phyloP scores from a whole-genome alignment of 2,329 filamentous ascomycete genomes.

The Pseudogymnoascus sp. region DNA sequence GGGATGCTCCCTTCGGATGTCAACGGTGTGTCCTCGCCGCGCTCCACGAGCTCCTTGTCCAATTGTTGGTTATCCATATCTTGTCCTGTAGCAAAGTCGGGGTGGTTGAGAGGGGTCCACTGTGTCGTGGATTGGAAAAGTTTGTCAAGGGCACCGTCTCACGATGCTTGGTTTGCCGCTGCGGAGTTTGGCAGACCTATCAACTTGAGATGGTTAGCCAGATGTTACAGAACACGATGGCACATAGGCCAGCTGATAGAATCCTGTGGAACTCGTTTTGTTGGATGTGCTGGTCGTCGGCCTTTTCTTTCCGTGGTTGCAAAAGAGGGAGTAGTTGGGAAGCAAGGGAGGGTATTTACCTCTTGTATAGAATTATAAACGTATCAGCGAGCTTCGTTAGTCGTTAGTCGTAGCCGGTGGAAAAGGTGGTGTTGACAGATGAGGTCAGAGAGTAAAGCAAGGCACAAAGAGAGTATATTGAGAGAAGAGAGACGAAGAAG shows the following conservation, averaged over 20 bases:
- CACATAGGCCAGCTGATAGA: neutral
- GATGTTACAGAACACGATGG: conserved; percentile 6
- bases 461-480: conserved; percentile 3
- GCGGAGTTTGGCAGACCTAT: conserved; percentile 1
- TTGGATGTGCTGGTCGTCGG: neutral
- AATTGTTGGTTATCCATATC: conserved; percentile 7
- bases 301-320: neutral
- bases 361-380: neutral
- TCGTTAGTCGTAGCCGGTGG: neutral
- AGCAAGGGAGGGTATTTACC: neutral
- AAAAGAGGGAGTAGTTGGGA: neutral
- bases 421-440: neutral
- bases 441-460: neutral
- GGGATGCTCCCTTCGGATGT: conserved; percentile 15
- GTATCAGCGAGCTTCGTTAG: neutral
- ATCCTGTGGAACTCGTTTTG: neutral
- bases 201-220: neutral
- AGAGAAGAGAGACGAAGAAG: neutral
- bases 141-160: neutral
- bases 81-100: neutral
- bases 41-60: conserved; percentile 18
- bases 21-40: conserved; percentile 17
- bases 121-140: neutral
- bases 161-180: neutral
- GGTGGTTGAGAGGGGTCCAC: neutral